These are phyloP conservation scores for Acanthamoeba divionensis DNA, from an alignment of 208 protist species.

Conservation along the genomic window DNA sequence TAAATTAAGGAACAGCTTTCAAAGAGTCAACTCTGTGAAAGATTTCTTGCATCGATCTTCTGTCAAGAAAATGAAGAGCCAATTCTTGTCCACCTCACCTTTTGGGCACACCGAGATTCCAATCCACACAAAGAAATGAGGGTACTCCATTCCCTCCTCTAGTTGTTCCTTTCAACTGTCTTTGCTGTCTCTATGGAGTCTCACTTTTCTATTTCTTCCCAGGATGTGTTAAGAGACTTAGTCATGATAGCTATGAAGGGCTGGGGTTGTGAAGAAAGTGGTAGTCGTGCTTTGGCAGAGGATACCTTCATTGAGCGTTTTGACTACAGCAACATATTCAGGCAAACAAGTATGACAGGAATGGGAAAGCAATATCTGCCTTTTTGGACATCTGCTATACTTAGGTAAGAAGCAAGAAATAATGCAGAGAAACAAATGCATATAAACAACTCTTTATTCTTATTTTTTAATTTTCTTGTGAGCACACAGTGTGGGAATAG, in stretches of 20 bases:
- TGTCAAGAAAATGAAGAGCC: background rate
- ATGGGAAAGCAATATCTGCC: constrained; percentile 30
- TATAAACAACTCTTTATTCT: background rate
- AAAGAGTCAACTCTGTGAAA: background rate
- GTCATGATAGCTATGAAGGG: background rate
- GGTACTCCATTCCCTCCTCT: background rate
- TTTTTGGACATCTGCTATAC: constrained; percentile 1
- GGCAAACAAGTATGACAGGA: background rate
- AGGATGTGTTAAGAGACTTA: constrained; percentile 11
- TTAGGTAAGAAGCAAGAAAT: background rate
- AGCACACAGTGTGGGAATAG: background rate
- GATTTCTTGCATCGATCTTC: background rate
- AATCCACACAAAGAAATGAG: constrained; percentile 21
- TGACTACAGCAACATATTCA: constrained; percentile 23
- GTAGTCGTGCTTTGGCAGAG: background rate
- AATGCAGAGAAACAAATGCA: background rate
- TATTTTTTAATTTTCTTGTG: background rate
- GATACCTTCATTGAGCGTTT: constrained; percentile 31
- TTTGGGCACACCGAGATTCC: background rate
- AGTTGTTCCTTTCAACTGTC: no score
- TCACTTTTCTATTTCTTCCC: background rate
- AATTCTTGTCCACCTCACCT: background rate
- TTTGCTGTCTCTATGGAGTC: background rate
- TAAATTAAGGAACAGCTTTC: constrained; percentile 4
- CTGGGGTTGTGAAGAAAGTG: background rate